These are phyloP conservation scores for Claviceps digitariae DNA, from an alignment of 2,329 filamentous ascomycete genomes.

Conservation along the genomic window DNA sequence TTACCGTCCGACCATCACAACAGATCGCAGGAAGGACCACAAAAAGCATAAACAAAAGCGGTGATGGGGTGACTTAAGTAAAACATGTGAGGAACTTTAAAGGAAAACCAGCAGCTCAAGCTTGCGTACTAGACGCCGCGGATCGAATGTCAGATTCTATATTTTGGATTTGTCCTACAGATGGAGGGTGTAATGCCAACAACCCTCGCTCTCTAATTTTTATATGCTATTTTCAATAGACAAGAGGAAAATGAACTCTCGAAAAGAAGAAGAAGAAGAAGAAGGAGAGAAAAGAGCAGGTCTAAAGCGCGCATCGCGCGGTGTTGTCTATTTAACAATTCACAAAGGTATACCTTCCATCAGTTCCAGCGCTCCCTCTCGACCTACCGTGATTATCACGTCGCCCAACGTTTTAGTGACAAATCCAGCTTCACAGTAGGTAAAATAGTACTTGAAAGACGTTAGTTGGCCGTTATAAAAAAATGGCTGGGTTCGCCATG, in stretches of 20 bases:
- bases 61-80: not conserved
- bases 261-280: too few relatives aligned
- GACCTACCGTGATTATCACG: slow-evolving; percentile 55
- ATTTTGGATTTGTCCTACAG: not conserved
- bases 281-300: not conserved
- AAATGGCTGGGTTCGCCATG: not conserved
- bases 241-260: not conserved
- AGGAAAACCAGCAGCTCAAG: not conserved
- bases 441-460: slow-evolving; percentile 50
- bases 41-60: slow-evolving; percentile 16
- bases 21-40: slow-evolving; percentile 21
- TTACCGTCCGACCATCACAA: slow-evolving; percentile 29
- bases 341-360: slow-evolving; percentile 57
- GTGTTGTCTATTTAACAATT: not conserved
- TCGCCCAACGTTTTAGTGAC: slow-evolving; percentile 58
- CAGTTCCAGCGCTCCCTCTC: slow-evolving; percentile 51
- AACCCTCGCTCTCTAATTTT: not conserved
- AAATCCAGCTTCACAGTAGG: slow-evolving; percentile 63
- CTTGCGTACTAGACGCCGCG: not conserved
- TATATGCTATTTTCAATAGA: not conserved
- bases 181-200: not conserved
- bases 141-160: not conserved
- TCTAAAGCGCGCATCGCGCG: not conserved
- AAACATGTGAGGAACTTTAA: not conserved
- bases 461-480: slow-evolving; percentile 6